A percentile compares a stretch with the other conserved stretches of the same genome.
Conservation (phyloP, 805 yeast species). For the Barnettozyma wickerhamii region DNA sequence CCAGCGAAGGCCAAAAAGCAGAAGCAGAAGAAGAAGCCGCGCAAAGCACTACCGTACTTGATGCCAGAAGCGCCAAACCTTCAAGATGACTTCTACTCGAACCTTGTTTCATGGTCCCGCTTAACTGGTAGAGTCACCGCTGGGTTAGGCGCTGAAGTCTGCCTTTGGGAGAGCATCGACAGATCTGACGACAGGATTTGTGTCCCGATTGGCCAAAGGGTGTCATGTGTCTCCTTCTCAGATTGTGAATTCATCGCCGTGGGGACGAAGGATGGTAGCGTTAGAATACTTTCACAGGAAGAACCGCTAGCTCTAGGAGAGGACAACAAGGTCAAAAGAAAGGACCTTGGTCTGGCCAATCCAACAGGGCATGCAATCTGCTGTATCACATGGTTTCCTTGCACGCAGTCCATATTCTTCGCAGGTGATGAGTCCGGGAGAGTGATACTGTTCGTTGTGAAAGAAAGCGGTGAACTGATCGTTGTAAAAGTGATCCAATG, state of each 20-base stretch:
- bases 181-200: constrained; percentile 41
- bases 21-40: constrained; percentile 25
- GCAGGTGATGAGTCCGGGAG: constrained; percentile 68
- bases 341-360: constrained; percentile 18
- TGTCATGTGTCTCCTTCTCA: constrained; percentile 59
- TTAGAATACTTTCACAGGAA: constrained; percentile 45
- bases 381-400: constrained; percentile 57
- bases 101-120: constrained; percentile 68
- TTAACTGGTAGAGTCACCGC: constrained; percentile 51
- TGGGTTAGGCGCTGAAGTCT: constrained; percentile 57
- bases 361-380: constrained; percentile 41
- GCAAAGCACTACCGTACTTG: constrained; percentile 41
- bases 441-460: constrained; percentile 37
- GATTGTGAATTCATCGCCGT: constrained; percentile 42
- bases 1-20: too few relatives aligned
- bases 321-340: too few relatives aligned
- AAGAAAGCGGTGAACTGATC: constrained; percentile 16
- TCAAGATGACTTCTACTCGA: constrained; percentile 74
- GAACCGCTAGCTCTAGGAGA: neutral
- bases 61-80: constrained; percentile 67
- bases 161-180: constrained; percentile 54
- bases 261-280: constrained; percentile 55
- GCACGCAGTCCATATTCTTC: constrained; percentile 35
- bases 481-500: constrained; percentile 34
- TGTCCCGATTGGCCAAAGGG: constrained; percentile 33